A percentile compares a stretch with the other conserved stretches of the same genome.
Evolutionary conservation across 2,329 filamentous ascomycete species (phyloP).

Genomic region (Thermomyces lanuginosus): DNA sequence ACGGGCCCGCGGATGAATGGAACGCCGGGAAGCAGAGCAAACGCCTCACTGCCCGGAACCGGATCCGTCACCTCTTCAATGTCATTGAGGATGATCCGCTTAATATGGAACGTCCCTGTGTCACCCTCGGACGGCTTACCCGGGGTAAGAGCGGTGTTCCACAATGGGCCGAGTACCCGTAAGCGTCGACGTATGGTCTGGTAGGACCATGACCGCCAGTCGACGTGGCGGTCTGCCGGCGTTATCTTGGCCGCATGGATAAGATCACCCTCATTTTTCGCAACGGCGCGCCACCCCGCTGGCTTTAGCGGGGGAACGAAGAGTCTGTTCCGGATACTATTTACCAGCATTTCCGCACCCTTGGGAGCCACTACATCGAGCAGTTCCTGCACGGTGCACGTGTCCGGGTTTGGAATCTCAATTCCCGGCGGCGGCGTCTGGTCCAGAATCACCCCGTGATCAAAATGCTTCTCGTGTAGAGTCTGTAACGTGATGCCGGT

Average conservation of each 20-base stretch:
- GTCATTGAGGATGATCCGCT: conserved; percentile 23
- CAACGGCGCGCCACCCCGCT: conserved; percentile 13
- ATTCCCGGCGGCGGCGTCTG: conserved; percentile 48
- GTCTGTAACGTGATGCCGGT: conserved; percentile 81
- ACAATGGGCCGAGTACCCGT: conserved; percentile 49
- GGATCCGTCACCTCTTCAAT: conserved; percentile 15
- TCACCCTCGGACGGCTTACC: conserved; percentile 8
- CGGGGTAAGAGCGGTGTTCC: conserved; percentile 34
- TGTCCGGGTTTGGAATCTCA: conserved; percentile 31
- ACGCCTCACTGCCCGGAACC: conserved; percentile 8
- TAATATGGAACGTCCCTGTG: conserved; percentile 12
- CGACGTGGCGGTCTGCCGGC: conserved; percentile 45
- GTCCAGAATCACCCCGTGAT: conserved; percentile 58
- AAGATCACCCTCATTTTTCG: conserved; percentile 14
- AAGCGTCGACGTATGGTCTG: conserved; percentile 39
- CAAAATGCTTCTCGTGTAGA: conserved; percentile 58
- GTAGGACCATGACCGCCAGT: conserved; percentile 41
- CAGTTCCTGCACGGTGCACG: conserved; percentile 35
- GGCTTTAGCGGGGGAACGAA: conserved; percentile 47
- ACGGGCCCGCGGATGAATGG: conserved; percentile 19
- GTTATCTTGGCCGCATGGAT: conserved; percentile 57
- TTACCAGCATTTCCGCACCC: conserved; percentile 56
- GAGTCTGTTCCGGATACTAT: conserved; percentile 43
- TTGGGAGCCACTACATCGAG: conserved; percentile 40
- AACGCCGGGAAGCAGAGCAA: conserved; percentile 19